Conservation (phyloP, 148 eudicot species). For the Spergularia bocconei region DNA sequence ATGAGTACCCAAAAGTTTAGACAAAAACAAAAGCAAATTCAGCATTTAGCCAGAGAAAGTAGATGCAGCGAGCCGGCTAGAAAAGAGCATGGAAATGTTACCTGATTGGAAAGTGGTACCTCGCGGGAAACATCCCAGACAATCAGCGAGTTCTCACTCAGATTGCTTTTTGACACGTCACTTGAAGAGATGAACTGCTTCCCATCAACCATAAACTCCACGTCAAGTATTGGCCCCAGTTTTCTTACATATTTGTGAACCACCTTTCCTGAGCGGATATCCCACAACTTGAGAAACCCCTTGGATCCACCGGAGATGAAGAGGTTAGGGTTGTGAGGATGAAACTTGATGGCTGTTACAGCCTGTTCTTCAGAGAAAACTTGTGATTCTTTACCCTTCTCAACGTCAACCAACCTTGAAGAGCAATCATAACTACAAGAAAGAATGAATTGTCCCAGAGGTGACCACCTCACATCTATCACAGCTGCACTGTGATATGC, state of each 20-base stretch:
- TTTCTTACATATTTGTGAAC: constrained; percentile 62
- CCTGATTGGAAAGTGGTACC: constrained; percentile 91
- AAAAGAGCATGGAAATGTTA: constrained; percentile 18
- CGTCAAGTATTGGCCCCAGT: constrained; percentile 75
- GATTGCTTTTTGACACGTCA: constrained; percentile 69
- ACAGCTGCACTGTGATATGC: constrained; percentile 74
- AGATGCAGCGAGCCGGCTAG: neutral
- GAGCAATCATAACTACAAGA: constrained; percentile 86
- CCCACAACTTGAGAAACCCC: constrained; percentile 81
- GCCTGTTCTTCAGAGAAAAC: constrained; percentile 73
- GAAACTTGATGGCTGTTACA: constrained; percentile 68
- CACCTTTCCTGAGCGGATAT: constrained; percentile 59
- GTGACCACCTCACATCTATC: constrained; percentile 84
- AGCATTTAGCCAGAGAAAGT: neutral
- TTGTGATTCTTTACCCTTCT: constrained; percentile 67
- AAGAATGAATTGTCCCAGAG: constrained; percentile 59
- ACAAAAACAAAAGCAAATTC: too few species aligned
- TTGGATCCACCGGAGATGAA: constrained; percentile 86
- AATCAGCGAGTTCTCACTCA: constrained; percentile 82
- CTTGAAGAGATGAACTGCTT: constrained; percentile 77
- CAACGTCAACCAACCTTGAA: constrained; percentile 70
- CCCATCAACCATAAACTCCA: constrained; percentile 67
- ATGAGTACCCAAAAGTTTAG: too few species aligned
- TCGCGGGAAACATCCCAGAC: constrained; percentile 87
- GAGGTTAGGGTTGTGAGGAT: constrained; percentile 64